phyloP scores from a whole-genome alignment of 306 rosid species.

The Cicer judaicum region DNA sequence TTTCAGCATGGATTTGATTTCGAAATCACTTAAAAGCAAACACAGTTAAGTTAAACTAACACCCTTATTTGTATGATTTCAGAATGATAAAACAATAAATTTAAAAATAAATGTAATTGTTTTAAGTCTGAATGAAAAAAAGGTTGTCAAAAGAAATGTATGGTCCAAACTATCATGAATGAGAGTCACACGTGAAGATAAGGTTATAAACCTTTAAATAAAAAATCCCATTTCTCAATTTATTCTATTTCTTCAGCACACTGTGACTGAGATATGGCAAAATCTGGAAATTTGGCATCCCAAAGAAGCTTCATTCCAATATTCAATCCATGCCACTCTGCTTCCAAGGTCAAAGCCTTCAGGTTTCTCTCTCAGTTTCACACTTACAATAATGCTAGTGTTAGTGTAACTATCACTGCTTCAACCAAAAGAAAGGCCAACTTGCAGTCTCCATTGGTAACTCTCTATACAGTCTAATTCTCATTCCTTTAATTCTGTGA shows the following conservation, averaged over 20 bases:
- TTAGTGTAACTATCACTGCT: slow-evolving; percentile 6
- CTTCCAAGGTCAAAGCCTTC: slow-evolving; percentile 23
- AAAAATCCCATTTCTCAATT: slow-evolving; percentile 8
- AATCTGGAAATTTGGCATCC: slow-evolving; percentile 45
- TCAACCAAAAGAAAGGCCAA: slow-evolving; percentile 47
- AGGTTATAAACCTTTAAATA: slow-evolving; percentile 23
- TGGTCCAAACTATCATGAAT: slow-evolving; percentile 14
- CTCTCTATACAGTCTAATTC: neutral
- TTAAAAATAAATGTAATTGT: neutral
- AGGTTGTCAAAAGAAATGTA: neutral
- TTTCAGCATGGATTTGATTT: neutral
- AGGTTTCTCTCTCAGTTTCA: slow-evolving; percentile 38
- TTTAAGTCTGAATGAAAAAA: neutral
- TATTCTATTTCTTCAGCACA: slow-evolving; percentile 9
- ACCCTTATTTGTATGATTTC: neutral
- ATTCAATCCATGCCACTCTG: slow-evolving; percentile 33
- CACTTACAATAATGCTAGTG: slow-evolving; percentile 29
- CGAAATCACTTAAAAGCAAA: neutral
- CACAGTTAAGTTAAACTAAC: no score
- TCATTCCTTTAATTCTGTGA: neutral
- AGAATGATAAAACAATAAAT: slow-evolving; percentile 1
- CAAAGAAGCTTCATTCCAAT: slow-evolving; percentile 37
- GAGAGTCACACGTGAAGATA: slow-evolving; percentile 41
- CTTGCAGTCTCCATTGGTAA: slow-evolving; percentile 50
- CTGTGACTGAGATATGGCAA: slow-evolving; percentile 45